Evolutionary conservation across 495 filamentous ascomycete genomes (phyloP).

Genomic region (Daldinia caldariorum): DNA sequence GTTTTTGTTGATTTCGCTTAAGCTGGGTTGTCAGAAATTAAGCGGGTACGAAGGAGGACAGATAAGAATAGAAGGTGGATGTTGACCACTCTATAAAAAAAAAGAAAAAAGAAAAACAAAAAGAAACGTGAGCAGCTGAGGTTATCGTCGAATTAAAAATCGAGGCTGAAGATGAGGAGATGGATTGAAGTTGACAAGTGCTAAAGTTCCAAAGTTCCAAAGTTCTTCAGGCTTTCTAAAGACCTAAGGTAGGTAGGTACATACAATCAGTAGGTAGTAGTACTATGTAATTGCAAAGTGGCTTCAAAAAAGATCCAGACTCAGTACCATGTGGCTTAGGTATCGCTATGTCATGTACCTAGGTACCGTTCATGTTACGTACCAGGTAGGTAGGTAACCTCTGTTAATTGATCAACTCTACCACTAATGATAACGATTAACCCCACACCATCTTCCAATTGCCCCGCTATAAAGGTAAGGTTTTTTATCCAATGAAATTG

Average conservation of each 20-base stretch:
- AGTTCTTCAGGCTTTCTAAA: background rate
- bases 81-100: too few relatives aligned
- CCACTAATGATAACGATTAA: too few relatives aligned
- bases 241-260: too few relatives aligned
- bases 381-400: too few relatives aligned
- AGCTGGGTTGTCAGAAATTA: background rate
- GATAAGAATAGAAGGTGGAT: constrained; percentile 7
- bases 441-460: background rate
- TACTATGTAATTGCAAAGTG: constrained; percentile 29
- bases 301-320: constrained; percentile 29
- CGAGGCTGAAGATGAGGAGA: constrained; percentile 26
- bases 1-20: background rate
- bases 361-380: too few relatives aligned
- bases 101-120: too few relatives aligned
- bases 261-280: too few relatives aligned
- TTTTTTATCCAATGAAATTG: constrained; percentile 27
- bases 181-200: constrained; percentile 8
- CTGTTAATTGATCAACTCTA: background rate
- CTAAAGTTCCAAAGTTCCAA: constrained; percentile 6
- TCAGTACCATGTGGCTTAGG: constrained; percentile 15
- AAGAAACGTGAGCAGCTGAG: background rate
- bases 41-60: background rate
- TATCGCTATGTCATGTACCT: too few relatives aligned
- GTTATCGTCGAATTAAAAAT: constrained; percentile 13
- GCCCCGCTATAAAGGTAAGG: constrained; percentile 12